phyloP scores from a whole-genome alignment of 2,329 filamentous ascomycete species.

The Stenocarpella maydis region DNA sequence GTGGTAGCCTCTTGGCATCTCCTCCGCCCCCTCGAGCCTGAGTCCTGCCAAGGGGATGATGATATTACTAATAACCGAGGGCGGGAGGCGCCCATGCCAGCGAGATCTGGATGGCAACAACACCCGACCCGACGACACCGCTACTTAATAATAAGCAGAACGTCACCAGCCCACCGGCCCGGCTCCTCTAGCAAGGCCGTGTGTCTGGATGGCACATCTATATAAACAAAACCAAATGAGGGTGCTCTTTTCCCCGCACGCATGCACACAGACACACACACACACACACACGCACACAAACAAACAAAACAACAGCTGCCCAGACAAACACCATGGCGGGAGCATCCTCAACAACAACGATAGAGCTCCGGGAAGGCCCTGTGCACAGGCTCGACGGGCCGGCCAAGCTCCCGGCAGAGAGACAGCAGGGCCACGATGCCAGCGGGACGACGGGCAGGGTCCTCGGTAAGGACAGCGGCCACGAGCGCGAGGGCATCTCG shows the following conservation, averaged over 20 bases:
- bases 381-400: neutral
- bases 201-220: neutral
- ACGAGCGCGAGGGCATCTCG: constrained; percentile 9
- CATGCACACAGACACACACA: neutral
- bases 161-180: neutral
- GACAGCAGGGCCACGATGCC: neutral
- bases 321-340: constrained; percentile 11
- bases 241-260: neutral
- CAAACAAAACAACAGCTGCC: neutral
- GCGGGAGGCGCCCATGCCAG: neutral
- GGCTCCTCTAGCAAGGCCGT: too few relatives aligned
- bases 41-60: constrained; percentile 12
- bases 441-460: neutral
- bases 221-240: neutral
- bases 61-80: too few relatives aligned
- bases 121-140: neutral
- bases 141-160: too few relatives aligned
- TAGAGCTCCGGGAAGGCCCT: constrained; percentile 28
- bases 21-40: neutral
- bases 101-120: constrained; percentile 3
- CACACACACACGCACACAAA: neutral
- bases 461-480: neutral
- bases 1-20: neutral
- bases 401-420: neutral
- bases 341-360: constrained; percentile 13